Conservation (phyloP, 495 filamentous ascomycete species). For the Aspergillus olivimuriae region DNA sequence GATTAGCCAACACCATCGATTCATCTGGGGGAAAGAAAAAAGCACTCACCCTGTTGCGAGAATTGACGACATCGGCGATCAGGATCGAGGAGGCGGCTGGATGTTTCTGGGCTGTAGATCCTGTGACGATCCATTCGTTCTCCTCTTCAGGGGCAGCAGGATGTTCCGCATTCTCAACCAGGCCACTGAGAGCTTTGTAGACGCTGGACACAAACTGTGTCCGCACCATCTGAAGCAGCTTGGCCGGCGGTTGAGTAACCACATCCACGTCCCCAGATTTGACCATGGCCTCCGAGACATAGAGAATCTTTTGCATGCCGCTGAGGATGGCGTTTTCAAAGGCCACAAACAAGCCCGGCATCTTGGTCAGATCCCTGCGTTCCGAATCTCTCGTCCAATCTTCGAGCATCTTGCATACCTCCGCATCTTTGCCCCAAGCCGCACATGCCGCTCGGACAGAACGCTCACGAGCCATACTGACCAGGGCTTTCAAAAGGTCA, state of each 20-base stretch:
- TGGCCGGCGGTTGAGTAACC: conserved; percentile 72
- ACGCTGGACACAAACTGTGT: conserved; percentile 83
- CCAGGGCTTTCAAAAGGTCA: conserved; percentile 63
- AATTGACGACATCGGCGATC: conserved; percentile 55
- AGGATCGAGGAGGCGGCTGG: conserved; percentile 27
- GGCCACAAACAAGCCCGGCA: conserved; percentile 74
- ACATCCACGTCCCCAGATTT: conserved; percentile 65
- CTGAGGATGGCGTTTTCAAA: conserved; percentile 72
- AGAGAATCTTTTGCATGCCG: conserved; percentile 90
- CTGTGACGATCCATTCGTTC: conserved; percentile 43
- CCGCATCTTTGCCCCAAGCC: conserved; percentile 83
- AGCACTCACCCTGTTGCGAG: conserved; percentile 60
- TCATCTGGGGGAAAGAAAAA: not conserved
- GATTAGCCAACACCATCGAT: conserved; percentile 5
- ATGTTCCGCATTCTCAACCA: conserved; percentile 91
- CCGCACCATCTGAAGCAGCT: conserved; percentile 78
- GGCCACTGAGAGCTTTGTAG: conserved; percentile 85
- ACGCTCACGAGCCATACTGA: conserved; percentile 75
- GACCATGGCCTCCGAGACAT: conserved; percentile 73
- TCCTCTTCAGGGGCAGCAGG: conserved; percentile 53
- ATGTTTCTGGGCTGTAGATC: conserved; percentile 22
- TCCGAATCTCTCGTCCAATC: conserved; percentile 82
- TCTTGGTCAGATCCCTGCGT: conserved; percentile 75
- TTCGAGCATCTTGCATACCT: conserved; percentile 82
- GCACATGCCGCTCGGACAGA: conserved; percentile 72